phyloP scores from a whole-genome alignment of 208 protist genomes.

The Trypanosoma boissoni region DNA sequence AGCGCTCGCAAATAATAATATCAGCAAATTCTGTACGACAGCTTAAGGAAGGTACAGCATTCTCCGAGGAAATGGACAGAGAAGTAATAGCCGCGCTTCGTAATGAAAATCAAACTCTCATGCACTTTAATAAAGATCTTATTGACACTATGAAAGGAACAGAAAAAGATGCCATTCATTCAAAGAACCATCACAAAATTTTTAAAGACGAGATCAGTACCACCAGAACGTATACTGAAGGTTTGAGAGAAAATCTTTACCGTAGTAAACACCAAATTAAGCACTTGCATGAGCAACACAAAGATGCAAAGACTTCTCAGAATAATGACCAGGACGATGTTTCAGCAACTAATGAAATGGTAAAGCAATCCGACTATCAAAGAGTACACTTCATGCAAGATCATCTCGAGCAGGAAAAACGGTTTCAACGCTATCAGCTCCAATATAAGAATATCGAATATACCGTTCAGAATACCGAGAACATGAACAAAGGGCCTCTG shows the following conservation, averaged over 20 bases:
- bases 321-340: too few relatives aligned
- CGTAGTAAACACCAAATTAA: not conserved
- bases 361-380: too few relatives aligned
- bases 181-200: not conserved
- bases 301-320: not conserved
- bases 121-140: constrained; percentile 1
- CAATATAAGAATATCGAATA: too few relatives aligned
- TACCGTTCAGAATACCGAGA: too few relatives aligned
- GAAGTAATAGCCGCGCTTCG: constrained; percentile 17
- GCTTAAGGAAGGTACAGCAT: constrained; percentile 21
- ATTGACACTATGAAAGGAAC: not conserved
- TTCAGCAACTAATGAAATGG: too few relatives aligned
- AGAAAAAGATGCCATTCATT: not conserved
- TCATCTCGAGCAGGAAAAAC: too few relatives aligned
- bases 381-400: too few relatives aligned
- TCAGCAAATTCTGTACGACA: constrained; percentile 33
- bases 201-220: not conserved
- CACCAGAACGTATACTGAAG: too few relatives aligned
- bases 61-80: constrained; percentile 6
- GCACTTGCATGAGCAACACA: not conserved
- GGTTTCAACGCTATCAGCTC: too few relatives aligned
- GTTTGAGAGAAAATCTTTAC: too few relatives aligned
- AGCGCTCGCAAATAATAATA: constrained; percentile 32
- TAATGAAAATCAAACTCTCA: constrained; percentile 23
- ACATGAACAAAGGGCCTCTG: too few relatives aligned